phyloP scores from a whole-genome alignment of 148 eudicot species.

The Polygonum maritimum region DNA sequence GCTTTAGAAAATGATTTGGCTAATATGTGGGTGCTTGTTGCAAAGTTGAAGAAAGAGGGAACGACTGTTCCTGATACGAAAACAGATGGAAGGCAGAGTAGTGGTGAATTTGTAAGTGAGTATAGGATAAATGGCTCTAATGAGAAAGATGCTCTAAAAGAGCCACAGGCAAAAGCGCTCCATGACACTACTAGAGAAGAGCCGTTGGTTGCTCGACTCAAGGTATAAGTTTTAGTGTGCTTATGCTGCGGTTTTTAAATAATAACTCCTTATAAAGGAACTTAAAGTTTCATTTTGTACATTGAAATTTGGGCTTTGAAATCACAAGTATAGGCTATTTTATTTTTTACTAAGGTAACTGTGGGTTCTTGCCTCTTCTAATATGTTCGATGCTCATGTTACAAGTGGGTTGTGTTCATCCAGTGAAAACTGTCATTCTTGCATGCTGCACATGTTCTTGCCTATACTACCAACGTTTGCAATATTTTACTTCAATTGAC shows the following conservation, averaged over 20 bases:
- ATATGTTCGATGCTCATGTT: background rate
- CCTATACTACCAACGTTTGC: background rate
- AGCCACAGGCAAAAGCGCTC: slow-evolving; percentile 29
- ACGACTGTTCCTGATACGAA: slow-evolving; percentile 28
- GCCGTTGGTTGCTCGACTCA: slow-evolving; percentile 79
- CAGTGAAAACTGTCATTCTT: background rate
- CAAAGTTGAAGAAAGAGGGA: slow-evolving; percentile 82
- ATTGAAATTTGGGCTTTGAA: background rate
- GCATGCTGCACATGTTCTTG: background rate
- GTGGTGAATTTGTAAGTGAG: slow-evolving; percentile 26
- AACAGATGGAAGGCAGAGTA: slow-evolving; percentile 22
- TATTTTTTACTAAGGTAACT: background rate
- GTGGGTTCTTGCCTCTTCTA: background rate
- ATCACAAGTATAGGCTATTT: background rate
- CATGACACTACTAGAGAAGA: slow-evolving; percentile 53
- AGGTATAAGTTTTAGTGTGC: slow-evolving; percentile 30
- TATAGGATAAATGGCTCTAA: slow-evolving; percentile 24
- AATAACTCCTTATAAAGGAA: background rate
- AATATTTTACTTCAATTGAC: background rate
- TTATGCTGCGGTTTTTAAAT: background rate
- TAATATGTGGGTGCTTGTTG: slow-evolving; percentile 99
- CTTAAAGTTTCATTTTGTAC: background rate
- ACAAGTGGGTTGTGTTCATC: background rate
- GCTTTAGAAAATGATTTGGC: slow-evolving; percentile 91
- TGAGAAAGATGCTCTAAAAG: slow-evolving; percentile 37